Conservation (phyloP, 73 alveolate species). For the Effrenium voratum region DNA sequence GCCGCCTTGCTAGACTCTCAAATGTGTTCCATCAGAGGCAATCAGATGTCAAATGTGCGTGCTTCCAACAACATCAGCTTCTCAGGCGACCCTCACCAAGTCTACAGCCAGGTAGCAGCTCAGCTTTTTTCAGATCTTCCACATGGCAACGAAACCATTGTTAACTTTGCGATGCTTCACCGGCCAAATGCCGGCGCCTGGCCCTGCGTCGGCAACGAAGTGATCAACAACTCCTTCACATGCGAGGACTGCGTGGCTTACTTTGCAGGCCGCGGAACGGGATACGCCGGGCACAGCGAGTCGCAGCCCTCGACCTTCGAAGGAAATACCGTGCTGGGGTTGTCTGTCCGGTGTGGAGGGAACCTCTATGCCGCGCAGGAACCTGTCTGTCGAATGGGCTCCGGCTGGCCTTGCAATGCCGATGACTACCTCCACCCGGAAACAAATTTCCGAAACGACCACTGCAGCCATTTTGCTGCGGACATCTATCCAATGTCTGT, state of each 20-base stretch:
- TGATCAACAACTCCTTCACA: constrained; percentile 40
- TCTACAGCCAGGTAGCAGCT: constrained; percentile 59
- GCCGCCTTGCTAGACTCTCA: constrained; percentile 64
- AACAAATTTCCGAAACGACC: constrained; percentile 8
- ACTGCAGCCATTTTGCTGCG: constrained; percentile 1
- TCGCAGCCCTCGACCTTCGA: constrained; percentile 50
- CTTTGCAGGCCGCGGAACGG: constrained; percentile 81
- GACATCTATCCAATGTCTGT: not conserved
- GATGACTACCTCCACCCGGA: constrained; percentile 63
- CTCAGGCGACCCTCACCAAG: constrained; percentile 40
- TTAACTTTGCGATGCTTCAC: constrained; percentile 17
- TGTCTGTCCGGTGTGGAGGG: constrained; percentile 70
- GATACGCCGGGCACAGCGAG: constrained; percentile 52
- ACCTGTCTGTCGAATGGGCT: constrained; percentile 59
- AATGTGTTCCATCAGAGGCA: not conserved
- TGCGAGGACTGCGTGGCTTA: constrained; percentile 68
- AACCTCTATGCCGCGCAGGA: constrained; percentile 30
- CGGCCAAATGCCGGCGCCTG: constrained; percentile 31
- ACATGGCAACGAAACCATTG: not conserved
- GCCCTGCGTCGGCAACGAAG: constrained; percentile 40
- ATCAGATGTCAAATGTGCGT: constrained; percentile 7
- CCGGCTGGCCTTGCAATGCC: constrained; percentile 57
- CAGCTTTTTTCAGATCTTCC: constrained; percentile 44
- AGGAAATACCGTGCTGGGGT: constrained; percentile 20
- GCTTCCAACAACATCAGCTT: constrained; percentile 5